Conservation (phyloP, 192 early-diverging fungal species). For the Podila clonocystis region DNA sequence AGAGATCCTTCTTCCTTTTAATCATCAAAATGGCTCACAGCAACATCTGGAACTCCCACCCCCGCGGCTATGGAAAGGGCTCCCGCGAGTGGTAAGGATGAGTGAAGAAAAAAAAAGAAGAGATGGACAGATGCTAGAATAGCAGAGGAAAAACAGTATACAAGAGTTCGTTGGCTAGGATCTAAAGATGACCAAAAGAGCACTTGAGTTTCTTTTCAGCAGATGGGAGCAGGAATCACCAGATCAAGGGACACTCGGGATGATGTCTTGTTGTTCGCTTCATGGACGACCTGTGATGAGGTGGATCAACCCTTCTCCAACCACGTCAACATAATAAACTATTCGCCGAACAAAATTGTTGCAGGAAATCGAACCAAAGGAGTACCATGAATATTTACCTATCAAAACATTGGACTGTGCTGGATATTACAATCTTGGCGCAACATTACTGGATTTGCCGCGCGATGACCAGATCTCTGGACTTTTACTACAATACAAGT, state of each 20-base stretch:
- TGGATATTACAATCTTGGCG: too few relatives aligned
- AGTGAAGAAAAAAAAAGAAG: neutral
- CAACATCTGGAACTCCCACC: slow-evolving; percentile 98
- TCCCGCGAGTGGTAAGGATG: slow-evolving; percentile 91
- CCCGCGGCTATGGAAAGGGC: slow-evolving; percentile 97
- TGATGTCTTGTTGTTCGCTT: neutral
- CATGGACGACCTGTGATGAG: neutral
- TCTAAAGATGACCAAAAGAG: neutral
- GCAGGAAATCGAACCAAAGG: too few relatives aligned
- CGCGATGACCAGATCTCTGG: too few relatives aligned
- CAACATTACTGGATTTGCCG: too few relatives aligned
- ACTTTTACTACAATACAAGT: too few relatives aligned
- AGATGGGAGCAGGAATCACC: too few relatives aligned
- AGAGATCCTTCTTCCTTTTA: slow-evolving; percentile 14
- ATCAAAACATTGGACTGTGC: too few relatives aligned
- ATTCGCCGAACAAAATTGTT: too few relatives aligned
- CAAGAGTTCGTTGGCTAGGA: neutral
- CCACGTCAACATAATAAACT: neutral
- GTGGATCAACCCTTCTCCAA: neutral
- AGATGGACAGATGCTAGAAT: neutral
- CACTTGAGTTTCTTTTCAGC: too few relatives aligned
- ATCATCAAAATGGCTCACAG: slow-evolving; percentile 92
- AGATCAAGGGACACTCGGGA: neutral
- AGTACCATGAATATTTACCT: too few relatives aligned
- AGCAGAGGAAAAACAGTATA: neutral